Evolutionary conservation across 192 early-diverging fungal species (phyloP).

Genomic region (Coemansia sp.): DNA sequence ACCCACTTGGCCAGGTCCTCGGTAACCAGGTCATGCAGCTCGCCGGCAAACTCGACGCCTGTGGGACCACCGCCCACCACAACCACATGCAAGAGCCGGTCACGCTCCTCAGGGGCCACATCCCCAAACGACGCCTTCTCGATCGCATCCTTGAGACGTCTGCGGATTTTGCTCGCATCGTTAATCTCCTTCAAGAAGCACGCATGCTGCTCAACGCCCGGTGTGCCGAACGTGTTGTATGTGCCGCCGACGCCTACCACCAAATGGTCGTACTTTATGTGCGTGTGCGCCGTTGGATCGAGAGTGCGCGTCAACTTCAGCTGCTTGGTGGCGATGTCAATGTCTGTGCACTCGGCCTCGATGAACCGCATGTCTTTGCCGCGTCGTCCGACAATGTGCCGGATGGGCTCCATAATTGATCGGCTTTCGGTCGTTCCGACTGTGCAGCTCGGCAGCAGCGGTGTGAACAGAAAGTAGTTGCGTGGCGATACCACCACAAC

Average conservation of each 20-base stretch:
- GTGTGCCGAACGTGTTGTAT: constrained; percentile 81
- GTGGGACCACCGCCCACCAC: constrained; percentile 90
- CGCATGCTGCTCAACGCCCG: constrained; percentile 80
- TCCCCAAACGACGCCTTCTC: constrained; percentile 73
- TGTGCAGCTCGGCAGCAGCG: constrained; percentile 78
- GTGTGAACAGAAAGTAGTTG: constrained; percentile 88
- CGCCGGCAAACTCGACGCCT: constrained; percentile 70
- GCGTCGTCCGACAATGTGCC: constrained; percentile 78
- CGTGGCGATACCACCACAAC: constrained; percentile 77
- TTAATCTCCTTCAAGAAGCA: constrained; percentile 83
- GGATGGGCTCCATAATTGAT: constrained; percentile 81
- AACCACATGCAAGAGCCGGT: constrained; percentile 73
- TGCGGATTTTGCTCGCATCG: constrained; percentile 80
- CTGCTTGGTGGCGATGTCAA: constrained; percentile 76
- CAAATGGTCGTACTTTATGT: constrained; percentile 73
- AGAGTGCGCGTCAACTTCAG: constrained; percentile 68
- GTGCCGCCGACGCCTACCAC: constrained; percentile 82
- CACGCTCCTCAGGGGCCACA: constrained; percentile 62
- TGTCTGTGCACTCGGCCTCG: constrained; percentile 88
- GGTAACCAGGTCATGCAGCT: constrained; percentile 79
- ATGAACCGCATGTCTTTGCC: constrained; percentile 75
- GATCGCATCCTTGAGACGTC: constrained; percentile 76
- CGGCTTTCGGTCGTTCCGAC: constrained; percentile 87
- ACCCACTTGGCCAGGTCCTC: constrained; percentile 77
- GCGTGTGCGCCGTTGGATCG: constrained; percentile 57